phyloP scores from a whole-genome alignment of 2,329 filamentous ascomycete species.

The Microdochium bolleyi region DNA sequence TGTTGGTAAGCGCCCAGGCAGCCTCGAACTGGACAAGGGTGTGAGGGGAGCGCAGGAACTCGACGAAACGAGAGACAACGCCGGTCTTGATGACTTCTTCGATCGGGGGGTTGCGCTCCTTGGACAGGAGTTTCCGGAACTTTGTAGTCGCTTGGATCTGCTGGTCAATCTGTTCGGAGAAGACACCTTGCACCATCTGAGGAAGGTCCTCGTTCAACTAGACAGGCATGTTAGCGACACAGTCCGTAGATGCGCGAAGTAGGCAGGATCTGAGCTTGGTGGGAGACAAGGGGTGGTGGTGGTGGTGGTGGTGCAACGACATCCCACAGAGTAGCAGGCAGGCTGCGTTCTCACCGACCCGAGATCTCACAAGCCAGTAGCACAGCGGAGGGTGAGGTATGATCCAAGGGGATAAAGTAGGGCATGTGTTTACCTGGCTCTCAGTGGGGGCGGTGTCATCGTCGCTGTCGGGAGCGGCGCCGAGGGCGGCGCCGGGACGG shows the following conservation, averaged over 20 bases:
- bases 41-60: constrained; percentile 95
- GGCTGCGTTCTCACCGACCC: too few species aligned
- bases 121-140: constrained; percentile 95
- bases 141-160: constrained; percentile 98
- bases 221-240: background rate
- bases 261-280: too few species aligned
- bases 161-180: constrained; percentile 96
- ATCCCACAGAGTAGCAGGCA: too few species aligned
- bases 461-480: constrained; percentile 89
- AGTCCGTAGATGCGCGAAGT: background rate
- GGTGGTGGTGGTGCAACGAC: too few species aligned
- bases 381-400: background rate
- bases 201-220: constrained; percentile 97
- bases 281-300: too few species aligned
- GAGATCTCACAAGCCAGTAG: too few species aligned
- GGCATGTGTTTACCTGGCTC: constrained; percentile 70
- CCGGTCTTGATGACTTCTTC: constrained; percentile 99
- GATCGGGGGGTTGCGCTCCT: constrained; percentile 98
- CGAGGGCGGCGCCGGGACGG: constrained; percentile 73
- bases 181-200: constrained; percentile 95
- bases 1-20: constrained; percentile 98
- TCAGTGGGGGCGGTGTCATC: constrained; percentile 94
- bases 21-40: constrained; percentile 98
- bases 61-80: constrained; percentile 93
- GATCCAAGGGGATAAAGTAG: constrained; percentile 6